phyloP scores from a whole-genome alignment of 768 basidiomycete genomes.

The Pleurotus cornucopiae region DNA sequence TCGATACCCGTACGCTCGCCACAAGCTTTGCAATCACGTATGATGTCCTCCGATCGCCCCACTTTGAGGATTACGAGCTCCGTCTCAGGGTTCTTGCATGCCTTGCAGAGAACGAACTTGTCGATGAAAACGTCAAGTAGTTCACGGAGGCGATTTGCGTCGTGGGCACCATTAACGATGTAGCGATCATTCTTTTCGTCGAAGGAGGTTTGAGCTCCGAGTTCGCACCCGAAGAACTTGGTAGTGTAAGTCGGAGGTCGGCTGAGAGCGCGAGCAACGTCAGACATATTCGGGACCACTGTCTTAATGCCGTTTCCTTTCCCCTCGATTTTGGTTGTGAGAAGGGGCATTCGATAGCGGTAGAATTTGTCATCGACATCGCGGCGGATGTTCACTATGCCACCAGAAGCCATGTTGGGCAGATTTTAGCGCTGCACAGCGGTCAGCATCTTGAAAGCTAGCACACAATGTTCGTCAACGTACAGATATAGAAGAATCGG shows the following conservation, averaged over 20 bases:
- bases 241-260: slow-evolving; percentile 95
- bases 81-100: slow-evolving; percentile 99
- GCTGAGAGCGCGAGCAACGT: slow-evolving; percentile 91
- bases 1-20: slow-evolving; percentile 89
- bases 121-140: slow-evolving; percentile 97
- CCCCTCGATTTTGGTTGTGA: slow-evolving; percentile 96
- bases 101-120: slow-evolving; percentile 94
- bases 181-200: slow-evolving; percentile 97
- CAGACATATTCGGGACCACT: slow-evolving; percentile 97
- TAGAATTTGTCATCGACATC: slow-evolving; percentile 98
- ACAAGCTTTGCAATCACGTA: slow-evolving; percentile 97
- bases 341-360: slow-evolving; percentile 95
- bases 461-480: slow-evolving; percentile 16
- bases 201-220: slow-evolving; percentile 95
- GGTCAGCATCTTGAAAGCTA: neutral
- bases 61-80: slow-evolving; percentile 86
- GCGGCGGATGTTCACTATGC: slow-evolving; percentile 88
- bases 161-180: slow-evolving; percentile 97
- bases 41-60: slow-evolving; percentile 79
- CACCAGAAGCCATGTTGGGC: slow-evolving; percentile 85
- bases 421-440: slow-evolving; percentile 52
- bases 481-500: slow-evolving; percentile 51
- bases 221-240: slow-evolving; percentile 98
- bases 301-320: slow-evolving; percentile 99
- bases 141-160: slow-evolving; percentile 87